phyloP scores from a whole-genome alignment of 2,329 filamentous ascomycete species.

The Epichloe glyceriae region DNA sequence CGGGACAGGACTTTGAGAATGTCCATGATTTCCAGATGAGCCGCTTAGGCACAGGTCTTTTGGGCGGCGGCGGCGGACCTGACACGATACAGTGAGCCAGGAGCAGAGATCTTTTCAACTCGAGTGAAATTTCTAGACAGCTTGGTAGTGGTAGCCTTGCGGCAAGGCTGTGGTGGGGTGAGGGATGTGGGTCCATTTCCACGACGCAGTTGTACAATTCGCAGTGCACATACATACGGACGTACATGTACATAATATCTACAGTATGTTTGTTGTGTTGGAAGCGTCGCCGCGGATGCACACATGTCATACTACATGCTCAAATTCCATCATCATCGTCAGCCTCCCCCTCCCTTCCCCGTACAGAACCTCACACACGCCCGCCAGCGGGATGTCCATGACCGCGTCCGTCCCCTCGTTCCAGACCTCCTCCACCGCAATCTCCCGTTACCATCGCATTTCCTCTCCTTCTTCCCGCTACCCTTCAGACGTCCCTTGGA shows the following conservation, averaged over 20 bases:
- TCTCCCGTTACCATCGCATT: conserved; percentile 22
- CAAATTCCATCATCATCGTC: background rate
- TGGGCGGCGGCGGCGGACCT: background rate
- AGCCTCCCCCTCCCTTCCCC: conserved; percentile 36
- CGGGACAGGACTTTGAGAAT: conserved; percentile 61
- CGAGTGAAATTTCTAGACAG: conserved; percentile 8
- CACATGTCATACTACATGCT: too few relatives aligned
- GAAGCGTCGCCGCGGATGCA: too few relatives aligned
- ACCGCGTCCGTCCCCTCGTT: conserved; percentile 90
- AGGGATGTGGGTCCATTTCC: conserved; percentile 2
- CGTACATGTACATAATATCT: too few relatives aligned
- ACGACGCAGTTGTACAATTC: background rate
- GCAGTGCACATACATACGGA: too few relatives aligned
- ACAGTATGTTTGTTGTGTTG: too few relatives aligned
- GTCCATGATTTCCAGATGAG: conserved; percentile 39
- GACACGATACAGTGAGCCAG: background rate
- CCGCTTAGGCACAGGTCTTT: background rate
- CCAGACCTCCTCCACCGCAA: conserved; percentile 76
- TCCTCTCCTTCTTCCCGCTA: conserved; percentile 22
- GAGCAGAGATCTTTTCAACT: background rate
- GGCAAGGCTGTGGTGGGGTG: conserved; percentile 10
- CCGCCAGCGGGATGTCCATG: conserved; percentile 89
- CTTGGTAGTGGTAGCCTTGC: conserved; percentile 9
- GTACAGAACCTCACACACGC: conserved; percentile 90
- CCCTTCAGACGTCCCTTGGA: conserved; percentile 42